Evolutionary conservation across 345 rosid genomes (phyloP).

Genomic region (Eucalyptus erythrocorys): DNA sequence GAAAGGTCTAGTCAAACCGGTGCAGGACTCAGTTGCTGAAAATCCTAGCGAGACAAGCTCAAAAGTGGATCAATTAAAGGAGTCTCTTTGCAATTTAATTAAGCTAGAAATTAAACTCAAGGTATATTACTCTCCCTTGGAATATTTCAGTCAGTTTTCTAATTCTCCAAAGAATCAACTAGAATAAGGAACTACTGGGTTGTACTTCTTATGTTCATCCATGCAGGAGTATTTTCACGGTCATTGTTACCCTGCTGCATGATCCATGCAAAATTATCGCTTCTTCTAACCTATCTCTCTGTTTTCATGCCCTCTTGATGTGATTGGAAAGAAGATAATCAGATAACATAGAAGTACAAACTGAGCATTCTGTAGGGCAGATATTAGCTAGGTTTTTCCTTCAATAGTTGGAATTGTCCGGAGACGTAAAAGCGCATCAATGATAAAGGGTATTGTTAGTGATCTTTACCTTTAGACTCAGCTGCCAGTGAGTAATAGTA

Average conservation of each 20-base stretch:
- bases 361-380: neutral
- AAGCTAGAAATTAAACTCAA: conserved; percentile 72
- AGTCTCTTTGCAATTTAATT: conserved; percentile 46
- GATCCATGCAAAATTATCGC: neutral
- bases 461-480: neutral
- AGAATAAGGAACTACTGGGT: neutral
- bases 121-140: conserved; percentile 16
- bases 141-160: neutral
- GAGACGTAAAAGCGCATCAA: neutral
- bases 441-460: neutral
- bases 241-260: neutral
- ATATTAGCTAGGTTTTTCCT: neutral
- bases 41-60: conserved; percentile 11
- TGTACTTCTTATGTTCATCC: neutral
- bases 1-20: conserved; percentile 58
- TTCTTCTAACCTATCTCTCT: neutral
- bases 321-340: neutral
- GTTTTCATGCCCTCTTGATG: neutral
- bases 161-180: neutral
- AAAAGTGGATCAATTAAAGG: conserved; percentile 31
- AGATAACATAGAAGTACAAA: neutral
- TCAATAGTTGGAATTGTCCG: neutral
- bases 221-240: neutral
- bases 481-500: neutral
- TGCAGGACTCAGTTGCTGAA: conserved; percentile 22